Conservation (phyloP, 2,329 filamentous ascomycete species). For the Geosmithia morbida region DNA sequence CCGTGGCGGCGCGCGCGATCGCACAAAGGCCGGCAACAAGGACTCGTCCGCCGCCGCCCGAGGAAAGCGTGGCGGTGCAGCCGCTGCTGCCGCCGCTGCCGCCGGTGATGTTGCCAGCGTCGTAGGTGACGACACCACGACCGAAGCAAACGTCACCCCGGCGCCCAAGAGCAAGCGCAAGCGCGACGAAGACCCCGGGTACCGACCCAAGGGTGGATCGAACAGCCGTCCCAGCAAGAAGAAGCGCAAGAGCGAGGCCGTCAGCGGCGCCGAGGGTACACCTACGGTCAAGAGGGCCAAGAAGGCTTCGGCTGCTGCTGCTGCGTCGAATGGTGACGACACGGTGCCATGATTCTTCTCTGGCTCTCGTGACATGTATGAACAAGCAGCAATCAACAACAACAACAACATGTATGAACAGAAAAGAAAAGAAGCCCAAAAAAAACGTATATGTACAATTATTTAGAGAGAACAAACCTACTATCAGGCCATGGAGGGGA, state of each 20-base stretch:
- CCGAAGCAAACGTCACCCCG: conserved; percentile 16
- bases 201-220: conserved; percentile 40
- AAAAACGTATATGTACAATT: no score
- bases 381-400: no score
- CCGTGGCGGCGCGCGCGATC: conserved; percentile 14
- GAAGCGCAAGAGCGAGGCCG: conserved; percentile 39
- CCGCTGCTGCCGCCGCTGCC: conserved; percentile 7
- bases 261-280: conserved; percentile 20
- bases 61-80: conserved; percentile 19
- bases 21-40: conserved; percentile 11
- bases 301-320: conserved; percentile 14
- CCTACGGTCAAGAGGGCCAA: conserved; percentile 18
- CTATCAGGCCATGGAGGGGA: no score
- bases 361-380: no score
- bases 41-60: conserved; percentile 12
- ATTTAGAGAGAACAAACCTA: no score
- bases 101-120: conserved; percentile 14
- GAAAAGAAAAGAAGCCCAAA: no score
- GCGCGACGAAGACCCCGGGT: conserved; percentile 44
- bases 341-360: no score
- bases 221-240: conserved; percentile 38
- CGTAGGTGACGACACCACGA: conserved; percentile 24
- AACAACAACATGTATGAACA: no score
- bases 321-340: not conserved
- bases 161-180: conserved; percentile 30